phyloP scores from a whole-genome alignment of 2,329 filamentous ascomycete species.

The Lasiodiplodia theobromae region DNA sequence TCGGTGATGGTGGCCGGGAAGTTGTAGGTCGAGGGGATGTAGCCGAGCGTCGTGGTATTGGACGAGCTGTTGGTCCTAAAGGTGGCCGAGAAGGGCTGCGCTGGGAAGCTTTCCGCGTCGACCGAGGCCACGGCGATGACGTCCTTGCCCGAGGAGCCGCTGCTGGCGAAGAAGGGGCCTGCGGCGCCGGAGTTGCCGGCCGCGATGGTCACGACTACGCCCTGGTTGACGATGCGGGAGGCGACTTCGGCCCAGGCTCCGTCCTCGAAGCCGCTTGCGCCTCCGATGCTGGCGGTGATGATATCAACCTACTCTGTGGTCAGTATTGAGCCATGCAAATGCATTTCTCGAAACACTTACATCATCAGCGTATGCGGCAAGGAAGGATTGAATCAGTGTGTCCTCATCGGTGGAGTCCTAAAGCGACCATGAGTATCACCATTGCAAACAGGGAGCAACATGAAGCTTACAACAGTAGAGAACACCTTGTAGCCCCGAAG shows the following conservation, averaged over 20 bases:
- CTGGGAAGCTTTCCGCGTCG: constrained; percentile 45
- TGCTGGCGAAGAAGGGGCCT: constrained; percentile 57
- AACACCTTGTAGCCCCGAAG: constrained; percentile 58
- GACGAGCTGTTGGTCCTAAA: constrained; percentile 40
- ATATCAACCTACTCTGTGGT: constrained; percentile 58
- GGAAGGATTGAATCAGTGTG: constrained; percentile 50
- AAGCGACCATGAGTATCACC: constrained; percentile 34
- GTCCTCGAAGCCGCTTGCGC: constrained; percentile 44
- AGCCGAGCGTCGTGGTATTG: constrained; percentile 36
- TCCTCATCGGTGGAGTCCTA: constrained; percentile 11
- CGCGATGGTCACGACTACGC: constrained; percentile 59
- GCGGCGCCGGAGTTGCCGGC: constrained; percentile 60
- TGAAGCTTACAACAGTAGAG: constrained; percentile 63
- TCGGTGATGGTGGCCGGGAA: constrained; percentile 40
- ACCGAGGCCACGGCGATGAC: constrained; percentile 56
- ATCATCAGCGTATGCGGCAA: constrained; percentile 51
- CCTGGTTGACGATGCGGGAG: constrained; percentile 53
- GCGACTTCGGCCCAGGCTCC: constrained; percentile 51
- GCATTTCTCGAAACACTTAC: constrained; percentile 61
- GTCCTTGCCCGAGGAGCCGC: constrained; percentile 52
- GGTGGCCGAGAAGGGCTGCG: constrained; percentile 43
- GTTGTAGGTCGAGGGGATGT: constrained; percentile 46
- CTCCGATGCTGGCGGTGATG: constrained; percentile 48
- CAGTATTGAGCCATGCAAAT: constrained; percentile 51
- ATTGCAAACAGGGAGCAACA: constrained; percentile 66